These are phyloP conservation scores for Pyrus bretschneideri DNA, from an alignment of 306 rosid species.

Conservation along the genomic window DNA sequence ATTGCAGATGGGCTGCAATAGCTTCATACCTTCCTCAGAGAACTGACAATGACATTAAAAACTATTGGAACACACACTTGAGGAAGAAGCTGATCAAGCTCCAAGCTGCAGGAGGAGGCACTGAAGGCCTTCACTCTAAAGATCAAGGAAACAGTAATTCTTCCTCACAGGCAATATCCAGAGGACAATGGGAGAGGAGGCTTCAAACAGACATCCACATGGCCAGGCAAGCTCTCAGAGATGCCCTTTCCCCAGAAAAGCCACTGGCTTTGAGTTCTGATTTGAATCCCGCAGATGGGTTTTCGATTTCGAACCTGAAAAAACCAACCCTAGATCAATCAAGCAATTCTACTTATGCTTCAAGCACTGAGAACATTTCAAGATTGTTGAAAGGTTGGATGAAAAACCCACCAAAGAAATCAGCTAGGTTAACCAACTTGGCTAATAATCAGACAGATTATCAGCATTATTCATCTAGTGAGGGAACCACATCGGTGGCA, in stretches of 20 bases:
- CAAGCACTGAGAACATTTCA: slow-evolving; percentile 50
- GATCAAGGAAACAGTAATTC: slow-evolving; percentile 22
- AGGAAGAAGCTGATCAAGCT: slow-evolving; percentile 69
- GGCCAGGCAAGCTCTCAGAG: slow-evolving; percentile 76
- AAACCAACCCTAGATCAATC: neutral
- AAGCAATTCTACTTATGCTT: slow-evolving; percentile 26
- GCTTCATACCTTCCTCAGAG: slow-evolving; percentile 97
- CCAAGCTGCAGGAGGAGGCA: slow-evolving; percentile 13
- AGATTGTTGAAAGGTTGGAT: slow-evolving; percentile 42
- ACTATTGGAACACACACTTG: slow-evolving; percentile 92
- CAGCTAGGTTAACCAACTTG: neutral
- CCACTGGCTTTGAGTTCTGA: neutral
- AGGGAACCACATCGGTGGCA: slow-evolving; percentile 25
- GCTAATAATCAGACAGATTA: neutral
- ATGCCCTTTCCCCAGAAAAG: slow-evolving; percentile 57
- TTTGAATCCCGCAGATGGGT: neutral
- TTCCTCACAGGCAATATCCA: slow-evolving; percentile 37
- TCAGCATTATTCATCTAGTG: slow-evolving; percentile 45
- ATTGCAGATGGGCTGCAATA: slow-evolving; percentile 93
- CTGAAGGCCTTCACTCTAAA: slow-evolving; percentile 11
- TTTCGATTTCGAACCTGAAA: neutral
- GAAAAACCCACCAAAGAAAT: slow-evolving; percentile 28
- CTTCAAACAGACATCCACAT: slow-evolving; percentile 77
- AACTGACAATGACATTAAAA: slow-evolving; percentile 93
- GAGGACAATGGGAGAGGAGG: slow-evolving; percentile 98